Percentiles rank a stretch among this genome's conserved stretches.
phyloP scores from a whole-genome alignment of 2,329 filamentous ascomycete genomes.

The Fusarium marasasianum region DNA sequence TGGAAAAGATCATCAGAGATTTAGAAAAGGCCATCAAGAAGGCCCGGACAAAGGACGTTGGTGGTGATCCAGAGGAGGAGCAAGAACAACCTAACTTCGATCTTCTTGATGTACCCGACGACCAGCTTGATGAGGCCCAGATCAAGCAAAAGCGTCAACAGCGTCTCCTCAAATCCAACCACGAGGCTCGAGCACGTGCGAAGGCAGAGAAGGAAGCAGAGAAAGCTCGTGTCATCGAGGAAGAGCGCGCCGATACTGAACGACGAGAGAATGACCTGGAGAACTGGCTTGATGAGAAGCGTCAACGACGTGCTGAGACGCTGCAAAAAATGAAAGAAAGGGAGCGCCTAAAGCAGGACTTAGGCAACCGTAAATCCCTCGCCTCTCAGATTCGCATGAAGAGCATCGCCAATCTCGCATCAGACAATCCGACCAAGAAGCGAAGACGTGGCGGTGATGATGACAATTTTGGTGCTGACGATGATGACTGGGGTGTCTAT shows the following conservation, averaged over 20 bases:
- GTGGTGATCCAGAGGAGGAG: conserved; percentile 81
- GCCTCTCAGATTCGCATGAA: conserved; percentile 99
- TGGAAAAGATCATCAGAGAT: conserved; percentile 87
- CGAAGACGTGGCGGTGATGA: conserved; percentile 88
- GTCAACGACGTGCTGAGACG: conserved; percentile 73
- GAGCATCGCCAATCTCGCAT: conserved; percentile 93
- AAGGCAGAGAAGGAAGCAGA: conserved; percentile 97
- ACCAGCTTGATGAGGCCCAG: conserved; percentile 89
- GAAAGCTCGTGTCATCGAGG: conserved; percentile 83
- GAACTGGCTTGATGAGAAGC: conserved; percentile 84
- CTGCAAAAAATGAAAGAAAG: conserved; percentile 91
- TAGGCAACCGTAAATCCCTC: conserved; percentile 95
- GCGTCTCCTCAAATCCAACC: conserved; percentile 90
- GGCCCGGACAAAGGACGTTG: conserved; percentile 91
- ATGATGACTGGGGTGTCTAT: conserved; percentile 98
- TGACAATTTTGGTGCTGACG: conserved; percentile 95
- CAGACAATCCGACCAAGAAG: conserved; percentile 86
- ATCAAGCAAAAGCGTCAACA: conserved; percentile 95
- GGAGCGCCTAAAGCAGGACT: conserved; percentile 90
- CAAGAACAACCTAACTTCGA: conserved; percentile 86
- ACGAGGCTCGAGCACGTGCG: conserved; percentile 91
- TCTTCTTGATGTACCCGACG: conserved; percentile 87
- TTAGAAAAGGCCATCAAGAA: conserved; percentile 91
- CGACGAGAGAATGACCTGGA: conserved; percentile 86
- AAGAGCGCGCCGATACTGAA: conserved; percentile 84